phyloP scores from a whole-genome alignment of 108 stramenopile genomes.

The Pinguiococcus pyrenoidosus region DNA sequence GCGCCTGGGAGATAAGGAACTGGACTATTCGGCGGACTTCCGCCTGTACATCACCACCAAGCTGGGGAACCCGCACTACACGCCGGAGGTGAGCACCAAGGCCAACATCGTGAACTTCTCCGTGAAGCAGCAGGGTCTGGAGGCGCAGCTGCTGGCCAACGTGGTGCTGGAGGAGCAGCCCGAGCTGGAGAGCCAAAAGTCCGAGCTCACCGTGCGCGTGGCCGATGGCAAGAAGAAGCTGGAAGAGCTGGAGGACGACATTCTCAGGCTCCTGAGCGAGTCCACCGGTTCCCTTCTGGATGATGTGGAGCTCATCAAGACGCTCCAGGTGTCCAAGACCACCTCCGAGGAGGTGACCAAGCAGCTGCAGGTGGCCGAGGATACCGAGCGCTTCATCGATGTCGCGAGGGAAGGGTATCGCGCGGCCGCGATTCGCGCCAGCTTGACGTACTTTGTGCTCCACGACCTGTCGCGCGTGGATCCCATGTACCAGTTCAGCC shows the following conservation, averaged over 20 bases:
- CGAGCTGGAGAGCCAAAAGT: constrained; percentile 41
- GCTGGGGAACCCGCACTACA: constrained; percentile 48
- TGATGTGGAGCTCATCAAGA: constrained; percentile 43
- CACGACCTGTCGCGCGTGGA: constrained; percentile 44
- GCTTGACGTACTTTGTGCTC: constrained; percentile 52
- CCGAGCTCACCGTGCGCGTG: constrained; percentile 42
- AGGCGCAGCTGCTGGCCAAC: constrained; percentile 47
- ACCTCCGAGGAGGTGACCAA: constrained; percentile 45
- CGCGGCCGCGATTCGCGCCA: constrained; percentile 40
- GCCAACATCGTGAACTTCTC: constrained; percentile 51
- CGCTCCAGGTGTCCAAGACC: constrained; percentile 45
- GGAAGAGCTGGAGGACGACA: constrained; percentile 49
- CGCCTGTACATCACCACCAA: constrained; percentile 34
- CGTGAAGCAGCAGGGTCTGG: constrained; percentile 50
- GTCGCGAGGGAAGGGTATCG: constrained; percentile 44
- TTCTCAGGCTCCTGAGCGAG: constrained; percentile 40
- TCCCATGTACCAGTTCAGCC: constrained; percentile 54
- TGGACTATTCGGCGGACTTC: constrained; percentile 37
- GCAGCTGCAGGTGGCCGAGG: constrained; percentile 44
- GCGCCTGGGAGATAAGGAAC: constrained; percentile 49
- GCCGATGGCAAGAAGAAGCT: constrained; percentile 43
- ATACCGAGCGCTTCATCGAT: constrained; percentile 47
- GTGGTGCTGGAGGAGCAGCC: constrained; percentile 50
- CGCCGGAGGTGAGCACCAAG: constrained; percentile 54
- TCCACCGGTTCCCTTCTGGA: constrained; percentile 45